Percentiles rank a stretch among this genome's conserved stretches.
Conservation (phyloP, 331 rosid genomes). For the Malus hybrid region DNA sequence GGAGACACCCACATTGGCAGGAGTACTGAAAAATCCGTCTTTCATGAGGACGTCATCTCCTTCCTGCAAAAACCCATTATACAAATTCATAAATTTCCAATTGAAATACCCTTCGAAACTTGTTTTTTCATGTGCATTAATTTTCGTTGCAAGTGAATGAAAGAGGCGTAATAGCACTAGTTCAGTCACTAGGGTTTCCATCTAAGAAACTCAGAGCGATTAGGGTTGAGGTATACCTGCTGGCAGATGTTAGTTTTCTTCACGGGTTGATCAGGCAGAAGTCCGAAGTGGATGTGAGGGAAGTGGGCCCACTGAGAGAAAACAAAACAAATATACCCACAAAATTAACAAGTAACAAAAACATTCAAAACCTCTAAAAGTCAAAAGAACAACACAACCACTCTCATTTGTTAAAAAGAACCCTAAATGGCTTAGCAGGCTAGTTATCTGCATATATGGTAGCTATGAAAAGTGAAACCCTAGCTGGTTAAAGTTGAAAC, state of each 20-base stretch:
- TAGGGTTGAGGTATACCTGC: slow-evolving; percentile 45
- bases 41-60: slow-evolving; percentile 60
- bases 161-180: neutral
- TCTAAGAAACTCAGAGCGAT: neutral
- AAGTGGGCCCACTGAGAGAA: slow-evolving; percentile 81
- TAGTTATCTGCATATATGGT: neutral
- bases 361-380: neutral
- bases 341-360: neutral
- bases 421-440: neutral
- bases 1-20: slow-evolving; percentile 60
- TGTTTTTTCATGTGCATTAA: neutral
- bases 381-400: neutral
- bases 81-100: neutral
- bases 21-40: slow-evolving; percentile 44
- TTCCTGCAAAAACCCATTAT: slow-evolving; percentile 37
- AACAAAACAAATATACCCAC: slow-evolving; percentile 8
- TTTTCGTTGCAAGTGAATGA: neutral
- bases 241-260: slow-evolving; percentile 64
- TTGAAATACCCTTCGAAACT: neutral
- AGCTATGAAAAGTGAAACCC: neutral
- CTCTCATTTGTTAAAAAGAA: neutral
- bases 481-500: slow-evolving; percentile 5
- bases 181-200: neutral
- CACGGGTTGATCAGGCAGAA: slow-evolving; percentile 85
- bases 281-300: slow-evolving; percentile 89